Evolutionary conservation across 1,139 yeast genomes (phyloP).

Genomic region (Yamadazyma dendronema): DNA sequence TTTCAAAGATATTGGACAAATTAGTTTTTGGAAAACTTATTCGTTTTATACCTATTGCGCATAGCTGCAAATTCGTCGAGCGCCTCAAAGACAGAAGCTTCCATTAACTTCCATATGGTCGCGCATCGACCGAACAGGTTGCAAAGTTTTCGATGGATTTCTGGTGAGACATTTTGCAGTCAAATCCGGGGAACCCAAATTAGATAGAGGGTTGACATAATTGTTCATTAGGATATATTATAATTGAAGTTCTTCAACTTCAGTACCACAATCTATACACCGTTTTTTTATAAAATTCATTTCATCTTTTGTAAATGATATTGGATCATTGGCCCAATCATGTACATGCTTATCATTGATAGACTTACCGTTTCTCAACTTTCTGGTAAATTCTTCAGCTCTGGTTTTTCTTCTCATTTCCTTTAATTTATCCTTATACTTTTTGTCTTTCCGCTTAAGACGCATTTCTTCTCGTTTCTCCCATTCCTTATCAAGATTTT

Average conservation of each 20-base stretch:
- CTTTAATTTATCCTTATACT: constrained; percentile 67
- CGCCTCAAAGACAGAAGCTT: constrained; percentile 23
- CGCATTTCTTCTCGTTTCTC: constrained; percentile 74
- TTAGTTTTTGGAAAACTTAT: constrained; percentile 4
- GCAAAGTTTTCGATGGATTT: background rate
- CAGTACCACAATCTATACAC: constrained; percentile 83
- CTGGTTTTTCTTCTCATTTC: constrained; percentile 91
- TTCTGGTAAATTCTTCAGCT: constrained; percentile 84
- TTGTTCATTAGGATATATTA: too few species aligned
- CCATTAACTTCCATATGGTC: constrained; percentile 32
- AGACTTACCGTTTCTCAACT: constrained; percentile 56
- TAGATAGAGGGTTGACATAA: background rate
- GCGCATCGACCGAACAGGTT: background rate
- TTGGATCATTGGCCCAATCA: constrained; percentile 65
- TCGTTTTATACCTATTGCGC: constrained; percentile 8
- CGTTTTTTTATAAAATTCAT: constrained; percentile 51
- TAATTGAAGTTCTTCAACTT: constrained; percentile 60
- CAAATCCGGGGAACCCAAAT: background rate
- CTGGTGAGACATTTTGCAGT: background rate
- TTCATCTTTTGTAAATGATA: constrained; percentile 37
- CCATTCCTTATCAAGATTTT: constrained; percentile 90
- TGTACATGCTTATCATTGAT: constrained; percentile 64
- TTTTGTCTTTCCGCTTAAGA: constrained; percentile 71
- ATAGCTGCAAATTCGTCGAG: constrained; percentile 16
- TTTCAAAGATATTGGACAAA: background rate